These are phyloP conservation scores for Ploettnerulaceae sp. DNA, from an alignment of 2,329 filamentous ascomycete species.

Conservation along the genomic window DNA sequence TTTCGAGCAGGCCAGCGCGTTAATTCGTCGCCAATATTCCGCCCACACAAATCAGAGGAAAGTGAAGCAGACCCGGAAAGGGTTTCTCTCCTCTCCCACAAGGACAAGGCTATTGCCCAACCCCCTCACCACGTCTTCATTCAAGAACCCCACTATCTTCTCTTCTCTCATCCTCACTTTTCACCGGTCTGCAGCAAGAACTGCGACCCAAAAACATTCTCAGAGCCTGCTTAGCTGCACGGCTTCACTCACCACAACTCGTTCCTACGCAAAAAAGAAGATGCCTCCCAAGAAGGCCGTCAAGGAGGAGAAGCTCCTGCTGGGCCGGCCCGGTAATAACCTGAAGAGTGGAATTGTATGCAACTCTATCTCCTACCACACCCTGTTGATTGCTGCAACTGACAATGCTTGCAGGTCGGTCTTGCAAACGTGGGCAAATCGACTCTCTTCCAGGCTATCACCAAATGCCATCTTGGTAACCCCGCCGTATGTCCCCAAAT, in stretches of 20 bases:
- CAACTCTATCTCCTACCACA: conserved; percentile 24
- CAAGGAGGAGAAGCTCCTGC: conserved; percentile 90
- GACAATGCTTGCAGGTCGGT: conserved; percentile 63
- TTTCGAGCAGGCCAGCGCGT: neutral
- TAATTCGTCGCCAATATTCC: conserved; percentile 25
- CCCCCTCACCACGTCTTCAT: conserved; percentile 30
- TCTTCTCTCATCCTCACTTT: conserved; percentile 48
- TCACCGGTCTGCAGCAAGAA: conserved; percentile 45
- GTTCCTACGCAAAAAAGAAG: conserved; percentile 53
- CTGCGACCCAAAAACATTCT: conserved; percentile 35
- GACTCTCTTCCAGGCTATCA: conserved; percentile 98
- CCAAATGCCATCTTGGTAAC: conserved; percentile 94
- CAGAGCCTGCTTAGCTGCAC: conserved; percentile 35
- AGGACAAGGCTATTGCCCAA: conserved; percentile 27
- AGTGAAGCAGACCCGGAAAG: conserved; percentile 1
- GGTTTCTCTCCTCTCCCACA: conserved; percentile 19
- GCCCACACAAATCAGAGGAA: conserved; percentile 14
- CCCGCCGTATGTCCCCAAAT: conserved; percentile 66
- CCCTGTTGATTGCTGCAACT: neutral
- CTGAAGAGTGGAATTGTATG: conserved; percentile 98
- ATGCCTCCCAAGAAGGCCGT: conserved; percentile 96
- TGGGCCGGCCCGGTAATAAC: conserved; percentile 95
- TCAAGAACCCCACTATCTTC: conserved; percentile 39
- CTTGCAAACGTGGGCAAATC: conserved; percentile 99
- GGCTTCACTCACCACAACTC: conserved; percentile 43